These are phyloP conservation scores for Penicillium fuscoglaucum DNA, from an alignment of 2,329 filamentous ascomycete species.

Conservation along the genomic window DNA sequence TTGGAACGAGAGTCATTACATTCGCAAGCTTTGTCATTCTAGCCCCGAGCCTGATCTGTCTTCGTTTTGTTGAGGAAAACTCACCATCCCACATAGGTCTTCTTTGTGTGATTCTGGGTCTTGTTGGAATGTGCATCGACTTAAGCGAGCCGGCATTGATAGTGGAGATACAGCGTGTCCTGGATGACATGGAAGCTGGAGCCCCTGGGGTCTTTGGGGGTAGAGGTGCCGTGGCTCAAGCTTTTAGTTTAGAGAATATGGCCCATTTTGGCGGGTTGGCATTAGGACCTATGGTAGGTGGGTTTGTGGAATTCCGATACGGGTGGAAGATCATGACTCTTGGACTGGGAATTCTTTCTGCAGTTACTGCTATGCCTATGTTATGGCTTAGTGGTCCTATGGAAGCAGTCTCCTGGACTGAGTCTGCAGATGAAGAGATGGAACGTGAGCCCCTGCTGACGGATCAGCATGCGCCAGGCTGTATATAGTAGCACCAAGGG, in stretches of 20 bases:
- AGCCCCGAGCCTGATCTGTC: slow-evolving; percentile 61
- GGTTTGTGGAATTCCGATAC: slow-evolving; percentile 33
- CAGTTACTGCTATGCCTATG: slow-evolving; percentile 24
- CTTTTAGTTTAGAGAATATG: slow-evolving; percentile 63
- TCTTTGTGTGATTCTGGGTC: slow-evolving; percentile 60
- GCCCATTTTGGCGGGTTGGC: slow-evolving; percentile 60
- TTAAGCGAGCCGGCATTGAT: slow-evolving; percentile 64
- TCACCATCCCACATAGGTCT: slow-evolving; percentile 62
- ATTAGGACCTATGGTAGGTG: slow-evolving; percentile 58
- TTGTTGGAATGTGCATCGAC: slow-evolving; percentile 59
- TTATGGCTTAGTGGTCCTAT: slow-evolving; percentile 13
- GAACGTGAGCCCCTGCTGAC: slow-evolving; percentile 8
- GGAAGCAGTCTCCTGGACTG: slow-evolving; percentile 1
- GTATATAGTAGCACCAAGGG: neutral
- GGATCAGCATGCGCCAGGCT: neutral
- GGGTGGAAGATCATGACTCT: slow-evolving; percentile 33
- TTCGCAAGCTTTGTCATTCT: slow-evolving; percentile 55
- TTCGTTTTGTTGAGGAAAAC: slow-evolving; percentile 62
- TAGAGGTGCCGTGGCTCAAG: slow-evolving; percentile 58
- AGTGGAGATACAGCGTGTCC: slow-evolving; percentile 63
- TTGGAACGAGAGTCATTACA: slow-evolving; percentile 63
- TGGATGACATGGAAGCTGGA: slow-evolving; percentile 60
- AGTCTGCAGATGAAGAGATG: slow-evolving; percentile 11
- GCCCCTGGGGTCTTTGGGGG: slow-evolving; percentile 65
- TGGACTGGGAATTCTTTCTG: slow-evolving; percentile 26